Conservation (phyloP, 257 asterid species). For the Asclepias syriaca region DNA sequence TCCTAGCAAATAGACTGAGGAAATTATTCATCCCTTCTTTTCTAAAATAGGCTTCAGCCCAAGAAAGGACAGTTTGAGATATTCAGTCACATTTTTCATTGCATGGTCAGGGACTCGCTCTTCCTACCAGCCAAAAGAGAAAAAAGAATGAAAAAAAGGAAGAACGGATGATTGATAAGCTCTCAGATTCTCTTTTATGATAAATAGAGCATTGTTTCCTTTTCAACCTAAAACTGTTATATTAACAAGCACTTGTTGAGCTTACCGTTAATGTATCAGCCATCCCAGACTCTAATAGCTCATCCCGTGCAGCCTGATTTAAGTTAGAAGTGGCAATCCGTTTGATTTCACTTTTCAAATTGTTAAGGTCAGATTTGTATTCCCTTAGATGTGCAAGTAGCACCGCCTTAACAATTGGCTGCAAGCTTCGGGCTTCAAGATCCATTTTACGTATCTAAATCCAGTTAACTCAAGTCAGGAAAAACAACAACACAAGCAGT, state of each 20-base stretch:
- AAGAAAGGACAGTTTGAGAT: neutral
- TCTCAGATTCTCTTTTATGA: neutral
- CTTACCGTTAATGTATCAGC: conserved; percentile 68
- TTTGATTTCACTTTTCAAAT: conserved; percentile 61
- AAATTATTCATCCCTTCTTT: neutral
- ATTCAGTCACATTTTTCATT: neutral
- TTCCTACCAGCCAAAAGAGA: too few species aligned
- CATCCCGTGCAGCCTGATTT: conserved; percentile 78
- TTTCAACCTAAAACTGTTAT: neutral
- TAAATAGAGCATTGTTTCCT: neutral
- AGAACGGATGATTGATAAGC: neutral
- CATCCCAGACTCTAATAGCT: conserved; percentile 77
- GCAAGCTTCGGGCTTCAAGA: conserved; percentile 75
- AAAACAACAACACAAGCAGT: neutral
- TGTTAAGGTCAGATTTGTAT: conserved; percentile 75
- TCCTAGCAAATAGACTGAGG: neutral
- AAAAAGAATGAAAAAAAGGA: too few species aligned
- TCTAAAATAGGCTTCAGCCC: neutral
- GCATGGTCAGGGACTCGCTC: too few species aligned
- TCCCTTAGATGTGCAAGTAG: conserved; percentile 83
- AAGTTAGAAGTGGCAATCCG: conserved; percentile 45
- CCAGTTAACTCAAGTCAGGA: conserved; percentile 20
- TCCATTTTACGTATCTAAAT: conserved; percentile 78
- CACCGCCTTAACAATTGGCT: conserved; percentile 66
- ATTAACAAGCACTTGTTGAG: neutral